Evolutionary conservation across 345 rosid genomes (phyloP), one percentile per base, ranked within the genome.

Genomic region (Draba incana): DNA sequence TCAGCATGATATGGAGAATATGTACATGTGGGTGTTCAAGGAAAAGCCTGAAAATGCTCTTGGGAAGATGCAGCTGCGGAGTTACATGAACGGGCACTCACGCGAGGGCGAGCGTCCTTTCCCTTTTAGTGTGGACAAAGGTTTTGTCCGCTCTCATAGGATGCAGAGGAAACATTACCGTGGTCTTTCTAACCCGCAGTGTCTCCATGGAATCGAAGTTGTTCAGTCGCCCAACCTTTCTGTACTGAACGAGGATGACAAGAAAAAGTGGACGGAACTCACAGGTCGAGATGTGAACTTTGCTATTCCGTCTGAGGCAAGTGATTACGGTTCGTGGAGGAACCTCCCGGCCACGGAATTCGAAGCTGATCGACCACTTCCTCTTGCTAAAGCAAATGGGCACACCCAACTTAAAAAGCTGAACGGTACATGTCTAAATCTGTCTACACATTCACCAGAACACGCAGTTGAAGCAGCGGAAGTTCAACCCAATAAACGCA

Each of bases 1-100:
- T 78, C 93, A 87, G 78, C 93, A 87, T 66, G 93, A 87, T 64
- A 84, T 87, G 93, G 93, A 87, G 82, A 87, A 87, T 68, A 84
- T 85, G 84, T 87, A 87, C 61, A 87, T 85, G 93, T 85, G 90
- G 93, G 84, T 81, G 64, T 87, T 87, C 70, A 87, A 87, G 77
- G 92, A 82, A 55, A 87, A 76, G 73, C 92, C 92, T 65, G 92
- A 85, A 58, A 85, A 87, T 79, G 90, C 93, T 0, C 60, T 87
- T 77, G 93, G 90, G 8, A 87, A 87, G 84, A 87, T 87, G 93
- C 93, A 87, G 80, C 73, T 87, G 64, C 66, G 93, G 60, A 87
- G 93, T 69, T 87, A 78, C 79, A 87, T 87, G 93, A 87, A 87
- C 3, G 93, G 93, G 3, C 93, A 87, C 64, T 87, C 86, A 60